phyloP scores from a whole-genome alignment of 768 basidiomycete species.

The Kwoniella mangroviensis region DNA sequence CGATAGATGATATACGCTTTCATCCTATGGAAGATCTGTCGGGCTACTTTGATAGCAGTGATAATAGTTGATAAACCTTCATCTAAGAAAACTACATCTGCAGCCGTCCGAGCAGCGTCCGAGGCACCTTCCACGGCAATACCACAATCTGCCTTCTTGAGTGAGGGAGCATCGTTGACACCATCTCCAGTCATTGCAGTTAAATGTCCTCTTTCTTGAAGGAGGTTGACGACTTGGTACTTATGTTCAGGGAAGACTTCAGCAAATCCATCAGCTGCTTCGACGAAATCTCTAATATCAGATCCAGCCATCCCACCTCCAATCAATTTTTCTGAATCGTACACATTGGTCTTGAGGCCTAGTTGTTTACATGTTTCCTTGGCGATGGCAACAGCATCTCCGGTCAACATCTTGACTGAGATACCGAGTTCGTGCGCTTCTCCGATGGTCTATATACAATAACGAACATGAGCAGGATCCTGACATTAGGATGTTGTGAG shows the following conservation, averaged over 20 bases:
- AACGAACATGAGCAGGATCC: not conserved
- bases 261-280: constrained; percentile 64
- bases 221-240: constrained; percentile 56
- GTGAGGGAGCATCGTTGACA: constrained; percentile 67
- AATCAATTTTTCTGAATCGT: constrained; percentile 62
- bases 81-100: constrained; percentile 65
- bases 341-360: constrained; percentile 62
- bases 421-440: constrained; percentile 62
- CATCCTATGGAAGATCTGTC: constrained; percentile 64
- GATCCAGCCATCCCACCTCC: constrained; percentile 61
- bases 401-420: constrained; percentile 64
- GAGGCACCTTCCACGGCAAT: constrained; percentile 68
- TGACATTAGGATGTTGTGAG: not conserved
- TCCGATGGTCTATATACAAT: constrained; percentile 56
- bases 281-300: constrained; percentile 62
- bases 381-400: constrained; percentile 64
- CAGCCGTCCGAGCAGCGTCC: constrained; percentile 68
- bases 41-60: constrained; percentile 62
- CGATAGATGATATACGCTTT: constrained; percentile 61
- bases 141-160: constrained; percentile 68
- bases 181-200: constrained; percentile 69
- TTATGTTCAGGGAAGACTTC: constrained; percentile 64
- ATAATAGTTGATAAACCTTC: constrained; percentile 61
- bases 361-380: constrained; percentile 63
- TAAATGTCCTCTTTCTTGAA: constrained; percentile 41